Conservation (phyloP, 176 grass and related monocot genomes). For the Oryza glaberrima region DNA sequence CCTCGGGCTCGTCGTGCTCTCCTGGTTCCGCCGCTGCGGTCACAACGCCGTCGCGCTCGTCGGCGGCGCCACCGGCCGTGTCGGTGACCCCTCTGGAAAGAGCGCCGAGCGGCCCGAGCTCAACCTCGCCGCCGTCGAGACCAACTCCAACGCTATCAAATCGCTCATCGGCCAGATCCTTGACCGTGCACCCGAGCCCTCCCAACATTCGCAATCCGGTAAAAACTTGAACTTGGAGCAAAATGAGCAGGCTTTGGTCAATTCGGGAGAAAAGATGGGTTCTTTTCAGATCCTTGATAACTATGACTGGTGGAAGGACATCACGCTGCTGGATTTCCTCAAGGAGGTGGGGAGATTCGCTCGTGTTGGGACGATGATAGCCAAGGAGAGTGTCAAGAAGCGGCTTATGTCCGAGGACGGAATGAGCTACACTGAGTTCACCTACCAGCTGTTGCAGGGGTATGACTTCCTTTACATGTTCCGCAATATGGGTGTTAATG, state of each 20-base stretch:
- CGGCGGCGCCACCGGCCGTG: constrained; percentile 78
- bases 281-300: constrained; percentile 85
- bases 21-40: constrained; percentile 92
- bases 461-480: constrained; percentile 92
- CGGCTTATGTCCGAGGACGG: constrained; percentile 78
- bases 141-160: constrained; percentile 69
- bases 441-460: constrained; percentile 92
- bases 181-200: constrained; percentile 33
- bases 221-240: constrained; percentile 1
- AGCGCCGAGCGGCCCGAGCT: constrained; percentile 83
- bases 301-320: constrained; percentile 96
- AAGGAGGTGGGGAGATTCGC: constrained; percentile 85
- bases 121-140: constrained; percentile 49
- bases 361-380: constrained; percentile 81
- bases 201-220: constrained; percentile 12
- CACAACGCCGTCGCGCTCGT: constrained; percentile 77
- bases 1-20: constrained; percentile 80
- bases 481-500: constrained; percentile 87
- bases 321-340: constrained; percentile 87
- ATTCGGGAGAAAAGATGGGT: constrained; percentile 42
- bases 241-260: constrained; percentile 20
- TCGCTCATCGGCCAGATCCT: constrained; percentile 59
- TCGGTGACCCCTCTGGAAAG: constrained; percentile 87
- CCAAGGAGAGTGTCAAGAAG: constrained; percentile 96
- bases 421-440: constrained; percentile 97